A percentile compares a stretch with the other conserved stretches of the same genome.
phyloP scores from a whole-genome alignment of 345 rosid genomes.

The Euphorbia tirucalli region DNA sequence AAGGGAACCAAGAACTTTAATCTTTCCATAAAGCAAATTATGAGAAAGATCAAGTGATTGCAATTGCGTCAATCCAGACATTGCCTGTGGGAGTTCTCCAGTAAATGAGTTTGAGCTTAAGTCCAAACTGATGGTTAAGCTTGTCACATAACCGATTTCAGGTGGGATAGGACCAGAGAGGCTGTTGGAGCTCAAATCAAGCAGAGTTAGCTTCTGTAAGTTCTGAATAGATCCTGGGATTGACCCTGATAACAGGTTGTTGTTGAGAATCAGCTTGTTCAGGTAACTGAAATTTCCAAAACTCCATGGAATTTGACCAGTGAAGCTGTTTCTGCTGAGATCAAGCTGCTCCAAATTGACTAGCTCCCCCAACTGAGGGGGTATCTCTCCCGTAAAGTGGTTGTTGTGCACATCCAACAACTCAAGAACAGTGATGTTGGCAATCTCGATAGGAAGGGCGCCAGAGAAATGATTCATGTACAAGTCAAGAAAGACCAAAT shows the following conservation, averaged over 20 bases:
- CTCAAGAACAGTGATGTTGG: conserved; percentile 81
- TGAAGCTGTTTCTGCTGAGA: conserved; percentile 84
- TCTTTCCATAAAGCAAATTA: conserved; percentile 59
- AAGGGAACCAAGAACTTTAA: conserved; percentile 68
- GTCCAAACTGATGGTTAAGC: conserved; percentile 81
- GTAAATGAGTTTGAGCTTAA: conserved; percentile 66
- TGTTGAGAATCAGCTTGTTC: conserved; percentile 90
- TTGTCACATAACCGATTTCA: conserved; percentile 69
- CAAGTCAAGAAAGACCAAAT: conserved; percentile 87
- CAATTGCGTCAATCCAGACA: conserved; percentile 70
- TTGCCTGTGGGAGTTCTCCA: conserved; percentile 64
- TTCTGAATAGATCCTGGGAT: conserved; percentile 61
- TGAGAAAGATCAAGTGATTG: conserved; percentile 87
- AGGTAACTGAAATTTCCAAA: conserved; percentile 89
- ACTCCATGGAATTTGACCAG: conserved; percentile 65
- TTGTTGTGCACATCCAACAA: conserved; percentile 84
- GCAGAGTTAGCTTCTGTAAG: conserved; percentile 74
- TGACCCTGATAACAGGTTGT: conserved; percentile 68
- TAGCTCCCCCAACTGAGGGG: conserved; percentile 74
- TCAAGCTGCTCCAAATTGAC: conserved; percentile 98
- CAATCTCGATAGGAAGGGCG: conserved; percentile 62
- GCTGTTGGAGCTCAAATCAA: conserved; percentile 83
- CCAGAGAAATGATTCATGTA: conserved; percentile 90
- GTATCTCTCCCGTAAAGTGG: conserved; percentile 73
- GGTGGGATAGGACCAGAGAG: conserved; percentile 67